Conservation (phyloP, 2,329 filamentous ascomycete genomes). For the Thelonectria olida region DNA sequence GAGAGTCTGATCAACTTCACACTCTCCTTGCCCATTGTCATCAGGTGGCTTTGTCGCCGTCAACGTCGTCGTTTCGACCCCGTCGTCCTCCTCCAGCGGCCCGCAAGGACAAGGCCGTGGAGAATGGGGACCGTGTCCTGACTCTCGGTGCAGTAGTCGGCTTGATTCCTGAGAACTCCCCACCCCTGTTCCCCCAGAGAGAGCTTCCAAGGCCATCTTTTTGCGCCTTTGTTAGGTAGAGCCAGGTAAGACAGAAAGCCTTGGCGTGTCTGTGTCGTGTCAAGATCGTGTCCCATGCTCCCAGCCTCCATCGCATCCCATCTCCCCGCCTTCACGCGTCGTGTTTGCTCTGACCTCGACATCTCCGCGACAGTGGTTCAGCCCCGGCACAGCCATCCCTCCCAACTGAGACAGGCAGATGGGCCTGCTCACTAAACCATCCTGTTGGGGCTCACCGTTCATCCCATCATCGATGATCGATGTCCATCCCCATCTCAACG, state of each 20-base stretch:
- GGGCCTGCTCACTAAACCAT: background rate
- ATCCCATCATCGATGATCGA: background rate
- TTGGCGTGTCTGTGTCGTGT: constrained; percentile 27
- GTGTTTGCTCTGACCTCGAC: constrained; percentile 20
- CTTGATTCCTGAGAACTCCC: background rate
- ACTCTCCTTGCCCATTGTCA: too few species aligned
- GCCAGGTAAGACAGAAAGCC: constrained; percentile 6
- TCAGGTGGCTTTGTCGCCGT: constrained; percentile 2
- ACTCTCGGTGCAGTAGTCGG: constrained; percentile 7
- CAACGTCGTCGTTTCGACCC: background rate
- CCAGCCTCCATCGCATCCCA: constrained; percentile 13
- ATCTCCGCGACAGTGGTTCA: constrained; percentile 16
- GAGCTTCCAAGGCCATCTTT: background rate
- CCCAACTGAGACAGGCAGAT: constrained; percentile 32
- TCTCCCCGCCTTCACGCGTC: constrained; percentile 8
- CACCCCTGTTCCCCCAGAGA: constrained; percentile 10
- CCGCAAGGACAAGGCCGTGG: constrained; percentile 10
- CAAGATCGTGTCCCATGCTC: constrained; percentile 5
- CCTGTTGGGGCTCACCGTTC: background rate
- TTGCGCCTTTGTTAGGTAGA: background rate
- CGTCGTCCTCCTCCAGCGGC: background rate
- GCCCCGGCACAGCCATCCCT: constrained; percentile 26
- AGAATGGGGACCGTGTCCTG: constrained; percentile 16
- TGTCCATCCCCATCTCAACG: background rate
- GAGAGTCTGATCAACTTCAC: constrained; percentile 7